These are phyloP conservation scores for Annulohypoxylon stygium DNA, from an alignment of 495 filamentous ascomycete genomes.

Conservation along the genomic window DNA sequence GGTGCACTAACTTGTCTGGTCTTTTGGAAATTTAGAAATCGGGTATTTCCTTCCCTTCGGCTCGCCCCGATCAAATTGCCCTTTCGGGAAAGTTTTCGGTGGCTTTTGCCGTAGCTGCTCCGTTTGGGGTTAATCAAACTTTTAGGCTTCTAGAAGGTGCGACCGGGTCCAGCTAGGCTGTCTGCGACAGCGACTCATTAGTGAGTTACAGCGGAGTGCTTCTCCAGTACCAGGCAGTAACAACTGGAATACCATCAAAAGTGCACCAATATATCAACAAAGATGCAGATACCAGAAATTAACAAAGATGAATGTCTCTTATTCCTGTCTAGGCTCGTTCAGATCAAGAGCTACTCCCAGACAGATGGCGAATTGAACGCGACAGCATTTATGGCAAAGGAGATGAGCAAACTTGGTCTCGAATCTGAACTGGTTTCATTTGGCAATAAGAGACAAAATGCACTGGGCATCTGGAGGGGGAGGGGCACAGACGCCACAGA, in stretches of 20 bases:
- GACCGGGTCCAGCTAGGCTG: not conserved
- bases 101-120: slow-evolving; percentile 4
- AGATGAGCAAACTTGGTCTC: slow-evolving; percentile 30
- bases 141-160: not conserved
- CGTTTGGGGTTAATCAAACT: not conserved
- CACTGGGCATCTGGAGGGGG: slow-evolving; percentile 58
- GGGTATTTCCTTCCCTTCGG: slow-evolving; percentile 7
- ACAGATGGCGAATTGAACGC: slow-evolving; percentile 36
- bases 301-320: slow-evolving; percentile 28
- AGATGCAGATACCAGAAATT: slow-evolving; percentile 39
- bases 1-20: not conserved
- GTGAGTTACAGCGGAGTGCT: not conserved
- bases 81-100: slow-evolving; percentile 6
- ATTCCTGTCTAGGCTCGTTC: slow-evolving; percentile 33
- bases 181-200: not conserved
- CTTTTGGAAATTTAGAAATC: not conserved
- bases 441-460: slow-evolving; percentile 28
- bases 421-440: slow-evolving; percentile 32
- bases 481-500: slow-evolving; percentile 49
- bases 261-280: not conserved
- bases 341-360: slow-evolving; percentile 40
- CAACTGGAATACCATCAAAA: not conserved
- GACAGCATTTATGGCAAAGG: slow-evolving; percentile 28
- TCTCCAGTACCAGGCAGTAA: not conserved
- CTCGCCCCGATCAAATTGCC: slow-evolving; percentile 12